Conservation (phyloP, 2,329 filamentous ascomycete species). For the Aspergillus oerlinghausenensis region DNA sequence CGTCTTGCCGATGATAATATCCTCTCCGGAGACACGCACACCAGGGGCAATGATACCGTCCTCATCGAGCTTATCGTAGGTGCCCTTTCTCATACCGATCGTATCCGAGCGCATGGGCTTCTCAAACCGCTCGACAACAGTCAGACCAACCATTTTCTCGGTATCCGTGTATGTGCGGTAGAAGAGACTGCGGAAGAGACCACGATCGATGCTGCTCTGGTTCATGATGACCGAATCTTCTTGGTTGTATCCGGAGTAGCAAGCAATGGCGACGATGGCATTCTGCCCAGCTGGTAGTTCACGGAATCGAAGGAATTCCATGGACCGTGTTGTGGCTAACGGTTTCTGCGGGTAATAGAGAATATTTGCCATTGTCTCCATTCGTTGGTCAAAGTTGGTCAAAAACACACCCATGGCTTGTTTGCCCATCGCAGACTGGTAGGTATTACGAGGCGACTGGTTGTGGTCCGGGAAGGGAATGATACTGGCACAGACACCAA, state of each 20-base stretch:
- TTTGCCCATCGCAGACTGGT: slow-evolving; percentile 99
- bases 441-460: slow-evolving; percentile 94
- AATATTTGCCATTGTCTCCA: slow-evolving; percentile 99
- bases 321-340: slow-evolving; percentile 88
- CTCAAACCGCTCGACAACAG: slow-evolving; percentile 89
- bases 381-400: slow-evolving; percentile 92
- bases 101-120: slow-evolving; percentile 88
- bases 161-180: slow-evolving; percentile 97
- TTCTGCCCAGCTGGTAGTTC: slow-evolving; percentile 96
- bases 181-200: slow-evolving; percentile 94
- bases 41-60: slow-evolving; percentile 93
- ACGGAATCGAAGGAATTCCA: slow-evolving; percentile 98
- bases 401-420: slow-evolving; percentile 99
- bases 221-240: slow-evolving; percentile 99
- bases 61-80: slow-evolving; percentile 95
- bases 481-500: slow-evolving; percentile 97
- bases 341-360: slow-evolving; percentile 99
- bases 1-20: slow-evolving; percentile 99
- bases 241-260: slow-evolving; percentile 98
- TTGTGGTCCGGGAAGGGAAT: slow-evolving; percentile 99
- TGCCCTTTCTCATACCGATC: slow-evolving; percentile 86
- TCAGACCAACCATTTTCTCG: slow-evolving; percentile 93
- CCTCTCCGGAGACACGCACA: slow-evolving; percentile 90
- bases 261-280: slow-evolving; percentile 94
- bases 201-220: slow-evolving; percentile 96